A percentile compares a stretch with the other conserved stretches of the same genome.
These are phyloP conservation scores for Jimgerdemannia flammicorona DNA, from an alignment of 192 early-diverging fungal genomes.

Conservation along the genomic window DNA sequence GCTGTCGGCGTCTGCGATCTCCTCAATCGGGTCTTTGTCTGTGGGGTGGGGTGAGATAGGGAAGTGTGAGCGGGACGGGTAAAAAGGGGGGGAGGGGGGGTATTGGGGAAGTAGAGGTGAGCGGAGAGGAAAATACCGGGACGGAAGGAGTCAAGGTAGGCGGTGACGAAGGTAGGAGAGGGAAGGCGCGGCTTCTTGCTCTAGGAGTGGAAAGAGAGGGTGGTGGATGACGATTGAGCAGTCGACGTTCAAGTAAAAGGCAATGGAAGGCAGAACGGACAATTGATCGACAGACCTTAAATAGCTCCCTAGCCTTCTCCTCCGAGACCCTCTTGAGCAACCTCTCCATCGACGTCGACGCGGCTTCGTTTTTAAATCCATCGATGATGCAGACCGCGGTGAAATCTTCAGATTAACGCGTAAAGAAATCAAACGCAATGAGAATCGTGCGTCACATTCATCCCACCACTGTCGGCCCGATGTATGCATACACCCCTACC, in stretches of 20 bases:
- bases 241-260: neutral
- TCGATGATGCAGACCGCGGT: constrained; percentile 93
- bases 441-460: constrained; percentile 3
- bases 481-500: constrained; percentile 20
- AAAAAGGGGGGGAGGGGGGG: neutral
- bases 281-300: constrained; percentile 32
- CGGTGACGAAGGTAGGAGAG: constrained; percentile 87
- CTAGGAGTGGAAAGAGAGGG: constrained; percentile 1
- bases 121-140: constrained; percentile 18
- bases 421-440: too few relatives aligned
- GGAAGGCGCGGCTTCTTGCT: constrained; percentile 63
- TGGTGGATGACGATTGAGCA: constrained; percentile 1
- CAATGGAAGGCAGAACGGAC: neutral
- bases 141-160: constrained; percentile 93
- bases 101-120: neutral
- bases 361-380: constrained; percentile 84
- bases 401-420: constrained; percentile 52
- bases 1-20: constrained; percentile 8
- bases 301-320: constrained; percentile 70
- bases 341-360: constrained; percentile 80
- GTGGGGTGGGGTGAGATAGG: neutral
- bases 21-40: constrained; percentile 3
- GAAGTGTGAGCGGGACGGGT: neutral
- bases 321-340: constrained; percentile 82
- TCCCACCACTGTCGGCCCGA: neutral